Conservation (phyloP, 2,329 filamentous ascomycete genomes). For the Diaporthe helianthi region DNA sequence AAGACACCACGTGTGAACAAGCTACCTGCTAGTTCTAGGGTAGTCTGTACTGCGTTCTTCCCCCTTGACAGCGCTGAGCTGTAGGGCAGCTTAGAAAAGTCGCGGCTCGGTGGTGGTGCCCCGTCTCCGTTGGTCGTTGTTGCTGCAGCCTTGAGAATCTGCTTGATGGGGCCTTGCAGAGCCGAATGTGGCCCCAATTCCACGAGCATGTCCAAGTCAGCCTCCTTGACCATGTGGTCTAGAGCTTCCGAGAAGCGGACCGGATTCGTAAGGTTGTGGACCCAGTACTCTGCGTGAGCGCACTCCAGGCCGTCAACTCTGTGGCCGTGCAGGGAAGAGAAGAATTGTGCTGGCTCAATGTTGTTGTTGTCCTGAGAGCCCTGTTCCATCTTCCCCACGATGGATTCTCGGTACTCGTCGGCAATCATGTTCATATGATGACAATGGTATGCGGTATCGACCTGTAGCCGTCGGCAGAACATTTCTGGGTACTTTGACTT, state of each 20-base stretch:
- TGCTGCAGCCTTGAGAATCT: slow-evolving; percentile 51
- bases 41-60: slow-evolving; percentile 17
- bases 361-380: neutral
- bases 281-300: slow-evolving; percentile 23
- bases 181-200: slow-evolving; percentile 59
- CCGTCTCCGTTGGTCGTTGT: neutral
- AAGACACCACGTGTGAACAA: slow-evolving; percentile 14
- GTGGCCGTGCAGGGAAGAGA: slow-evolving; percentile 54
- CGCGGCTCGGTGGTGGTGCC: neutral
- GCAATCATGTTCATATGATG: slow-evolving; percentile 60
- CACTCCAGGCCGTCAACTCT: slow-evolving; percentile 44
- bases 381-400: neutral
- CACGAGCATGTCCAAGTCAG: slow-evolving; percentile 49
- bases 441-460: slow-evolving; percentile 62
- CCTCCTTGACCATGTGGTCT: slow-evolving; percentile 23
- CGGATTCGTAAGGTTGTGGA: slow-evolving; percentile 29
- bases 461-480: slow-evolving; percentile 56
- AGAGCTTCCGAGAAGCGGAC: slow-evolving; percentile 30
- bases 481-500: slow-evolving; percentile 47
- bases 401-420: slow-evolving; percentile 48
- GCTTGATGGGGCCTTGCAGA: slow-evolving; percentile 57
- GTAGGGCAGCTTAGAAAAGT: slow-evolving; percentile 15
- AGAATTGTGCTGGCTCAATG: slow-evolving; percentile 45
- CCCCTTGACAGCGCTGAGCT: slow-evolving; percentile 24
- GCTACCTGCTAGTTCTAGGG: slow-evolving; percentile 13